Evolutionary conservation across 2,329 filamentous ascomycete species (phyloP).

Genomic region (Xylariaceae sp.): DNA sequence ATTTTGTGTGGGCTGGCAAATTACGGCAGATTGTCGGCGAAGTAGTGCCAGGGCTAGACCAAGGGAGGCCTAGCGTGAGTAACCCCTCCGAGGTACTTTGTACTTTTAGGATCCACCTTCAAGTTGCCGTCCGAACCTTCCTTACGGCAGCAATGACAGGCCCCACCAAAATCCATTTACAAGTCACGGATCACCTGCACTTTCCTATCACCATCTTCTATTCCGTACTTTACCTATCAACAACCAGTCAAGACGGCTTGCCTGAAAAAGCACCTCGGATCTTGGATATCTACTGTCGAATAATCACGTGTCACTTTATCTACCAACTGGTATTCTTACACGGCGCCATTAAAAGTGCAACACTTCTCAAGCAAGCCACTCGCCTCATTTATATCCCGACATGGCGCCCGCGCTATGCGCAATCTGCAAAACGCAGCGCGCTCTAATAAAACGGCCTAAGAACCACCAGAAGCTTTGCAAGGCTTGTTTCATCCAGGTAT

Average conservation of each 20-base stretch:
- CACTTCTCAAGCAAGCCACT: background rate
- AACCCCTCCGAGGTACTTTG: conserved; percentile 18
- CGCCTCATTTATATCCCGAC: background rate
- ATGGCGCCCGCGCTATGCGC: conserved; percentile 79
- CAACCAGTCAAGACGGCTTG: background rate
- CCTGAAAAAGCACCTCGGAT: background rate
- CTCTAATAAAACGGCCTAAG: conserved; percentile 88
- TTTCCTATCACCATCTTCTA: background rate
- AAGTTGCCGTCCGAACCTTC: background rate
- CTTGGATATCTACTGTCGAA: background rate
- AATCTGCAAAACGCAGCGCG: conserved; percentile 68
- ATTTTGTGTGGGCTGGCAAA: conserved; percentile 29
- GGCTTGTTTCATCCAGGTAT: conserved; percentile 76
- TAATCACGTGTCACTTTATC: background rate
- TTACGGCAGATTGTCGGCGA: conserved; percentile 27
- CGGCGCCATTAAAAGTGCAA: background rate
- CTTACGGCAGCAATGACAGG: background rate
- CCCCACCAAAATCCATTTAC: conserved; percentile 2
- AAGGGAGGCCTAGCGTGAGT: conserved; percentile 7
- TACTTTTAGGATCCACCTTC: background rate
- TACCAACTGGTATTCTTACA: background rate
- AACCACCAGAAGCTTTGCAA: conserved; percentile 93
- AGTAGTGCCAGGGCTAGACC: conserved; percentile 6
- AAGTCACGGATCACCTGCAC: background rate
- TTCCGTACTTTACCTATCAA: background rate